Evolutionary conservation across 106 monocot genomes (phyloP).

Genomic region (Triglochin maritima): DNA sequence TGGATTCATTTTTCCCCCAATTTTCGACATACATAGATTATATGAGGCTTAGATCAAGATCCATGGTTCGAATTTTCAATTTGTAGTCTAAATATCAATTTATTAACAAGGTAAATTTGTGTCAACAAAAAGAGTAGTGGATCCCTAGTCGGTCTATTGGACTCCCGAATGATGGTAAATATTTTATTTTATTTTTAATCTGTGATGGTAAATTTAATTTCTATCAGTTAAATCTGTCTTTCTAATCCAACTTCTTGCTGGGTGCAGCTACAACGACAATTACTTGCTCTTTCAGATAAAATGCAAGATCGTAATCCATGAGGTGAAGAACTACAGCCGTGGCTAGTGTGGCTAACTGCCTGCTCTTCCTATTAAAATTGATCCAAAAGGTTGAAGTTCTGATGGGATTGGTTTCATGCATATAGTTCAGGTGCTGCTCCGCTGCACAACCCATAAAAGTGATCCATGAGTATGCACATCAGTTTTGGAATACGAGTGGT

Average conservation of each 20-base stretch:
- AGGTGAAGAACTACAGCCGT: not conserved
- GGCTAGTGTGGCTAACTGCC: not conserved
- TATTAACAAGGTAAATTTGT: too few relatives aligned
- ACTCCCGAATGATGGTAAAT: not conserved
- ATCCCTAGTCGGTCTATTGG: too few relatives aligned
- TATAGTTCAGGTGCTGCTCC: not conserved
- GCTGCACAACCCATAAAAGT: not conserved
- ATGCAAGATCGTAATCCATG: not conserved
- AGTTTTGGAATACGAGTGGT: not conserved
- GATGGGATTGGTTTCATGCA: not conserved
- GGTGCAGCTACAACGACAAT: constrained; percentile 9
- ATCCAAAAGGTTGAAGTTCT: not conserved
- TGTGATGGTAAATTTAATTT: not conserved
- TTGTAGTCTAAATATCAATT: too few relatives aligned
- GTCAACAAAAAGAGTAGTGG: too few relatives aligned
- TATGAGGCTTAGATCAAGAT: too few relatives aligned
- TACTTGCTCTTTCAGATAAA: constrained; percentile 1
- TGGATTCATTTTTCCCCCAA: too few relatives aligned
- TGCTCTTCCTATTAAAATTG: not conserved
- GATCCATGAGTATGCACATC: not conserved
- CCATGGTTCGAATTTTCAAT: too few relatives aligned
- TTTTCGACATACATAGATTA: too few relatives aligned
- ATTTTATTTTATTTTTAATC: not conserved
- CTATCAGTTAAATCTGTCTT: not conserved
- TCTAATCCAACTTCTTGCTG: not conserved